Base-by-base conservation (phyloP, 208 protist species). In the Dictyostelium gargantuum region DNA sequence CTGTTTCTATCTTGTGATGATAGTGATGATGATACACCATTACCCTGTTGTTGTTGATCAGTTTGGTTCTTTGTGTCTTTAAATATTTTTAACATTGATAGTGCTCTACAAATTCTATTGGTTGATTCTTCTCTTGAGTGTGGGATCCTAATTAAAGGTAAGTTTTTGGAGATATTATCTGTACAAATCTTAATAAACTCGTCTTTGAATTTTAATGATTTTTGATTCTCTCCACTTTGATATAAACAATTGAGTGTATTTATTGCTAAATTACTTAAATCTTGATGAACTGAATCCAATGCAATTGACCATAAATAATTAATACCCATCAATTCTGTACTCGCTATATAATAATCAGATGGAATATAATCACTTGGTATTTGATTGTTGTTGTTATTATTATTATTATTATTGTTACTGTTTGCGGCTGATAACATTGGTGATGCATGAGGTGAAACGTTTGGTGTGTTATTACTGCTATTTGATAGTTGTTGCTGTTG, bases 261-360 rank as follows among this genome's bases (percentile, higher is more conserved):
- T 50, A 95, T 95, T 11, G 93, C 93, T 10, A 42, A 35, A 58
- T 93, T 38, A 54, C 79, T 91, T 13, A 95, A 54, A 5, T 93
- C 93, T 3, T 58, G 9, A 66, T 91, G 73, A 5, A 85, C 17
- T 19, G 80, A 89, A 35, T 82, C 73, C 4, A 95, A 56, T 54
- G 93, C 93, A 54, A 93, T 93, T 3, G 91, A 81, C 93, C 93
- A 95, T 19, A 95, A 50, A 66, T 93, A 91, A 54, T 66, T 54
- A 19, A 93, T 70, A 50, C 91, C 91, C 6, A 81, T 9, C 21
- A 89, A 52, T 61, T 89, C 82, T 9, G 75, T 74, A n/a, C 29
- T 48, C 29, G 54, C 82, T 21, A 89, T 66, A 38, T 79, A 89
- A 50, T 68, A 89, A 26, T 89, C 82, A 15, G 44, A 58, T 54